phyloP scores from a whole-genome alignment of 352 stramenopile species.

The Pythium sukuiense region DNA sequence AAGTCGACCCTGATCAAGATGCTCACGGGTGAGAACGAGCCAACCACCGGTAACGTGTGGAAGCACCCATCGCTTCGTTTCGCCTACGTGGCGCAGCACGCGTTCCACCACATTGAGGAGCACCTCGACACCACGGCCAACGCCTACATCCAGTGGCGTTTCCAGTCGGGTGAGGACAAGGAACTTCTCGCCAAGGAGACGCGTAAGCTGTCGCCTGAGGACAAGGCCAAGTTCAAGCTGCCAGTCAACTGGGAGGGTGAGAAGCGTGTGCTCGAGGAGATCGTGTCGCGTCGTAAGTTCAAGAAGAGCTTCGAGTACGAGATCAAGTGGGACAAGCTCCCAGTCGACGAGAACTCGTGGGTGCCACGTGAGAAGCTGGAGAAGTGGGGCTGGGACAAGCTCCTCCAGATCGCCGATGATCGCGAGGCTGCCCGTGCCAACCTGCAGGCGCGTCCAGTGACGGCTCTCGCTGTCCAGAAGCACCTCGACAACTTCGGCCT shows the following conservation, averaged over 20 bases:
- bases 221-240: slow-evolving; percentile 94
- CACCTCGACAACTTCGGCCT: slow-evolving; percentile 97
- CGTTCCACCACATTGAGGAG: slow-evolving; percentile 97
- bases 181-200: slow-evolving; percentile 92
- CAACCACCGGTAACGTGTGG: slow-evolving; percentile 69
- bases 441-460: slow-evolving; percentile 93
- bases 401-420: slow-evolving; percentile 96
- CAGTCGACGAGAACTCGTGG: slow-evolving; percentile 96
- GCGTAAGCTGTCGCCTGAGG: slow-evolving; percentile 88
- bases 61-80: slow-evolving; percentile 91
- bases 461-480: slow-evolving; percentile 95
- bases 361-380: slow-evolving; percentile 93
- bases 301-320: slow-evolving; percentile 97
- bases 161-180: slow-evolving; percentile 91
- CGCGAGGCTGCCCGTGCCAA: slow-evolving; percentile 92
- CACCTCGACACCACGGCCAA: slow-evolving; percentile 95
- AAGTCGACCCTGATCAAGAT: slow-evolving; percentile 98
- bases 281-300: slow-evolving; percentile 92
- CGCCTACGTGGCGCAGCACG: slow-evolving; percentile 96
- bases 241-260: slow-evolving; percentile 93
- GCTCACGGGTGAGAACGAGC: slow-evolving; percentile 82
- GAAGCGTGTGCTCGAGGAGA: slow-evolving; percentile 90
- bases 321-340: slow-evolving; percentile 95
- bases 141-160: slow-evolving; percentile 98
- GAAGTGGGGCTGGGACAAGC: slow-evolving; percentile 97